Evolutionary conservation across 2,329 filamentous ascomycete genomes (phyloP), one percentile per base, ranked within the genome.

Genomic region (Sclerotinia nivalis): DNA sequence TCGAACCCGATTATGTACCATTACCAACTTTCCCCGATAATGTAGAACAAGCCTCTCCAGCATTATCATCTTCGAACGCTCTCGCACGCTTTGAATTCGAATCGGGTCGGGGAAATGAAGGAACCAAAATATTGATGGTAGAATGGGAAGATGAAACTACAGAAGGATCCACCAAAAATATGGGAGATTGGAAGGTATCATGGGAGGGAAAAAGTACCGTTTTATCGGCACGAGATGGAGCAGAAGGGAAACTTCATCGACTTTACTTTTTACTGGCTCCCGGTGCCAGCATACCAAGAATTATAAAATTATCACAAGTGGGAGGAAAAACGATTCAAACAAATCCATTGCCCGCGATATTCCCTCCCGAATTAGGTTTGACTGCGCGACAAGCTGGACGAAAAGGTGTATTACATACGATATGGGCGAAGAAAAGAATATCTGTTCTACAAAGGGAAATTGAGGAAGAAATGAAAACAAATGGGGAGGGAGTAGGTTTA

Each of bases 101-200:
- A 80, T 84, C 87, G 0, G 90, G 89, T 49, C 87, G 87, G 78
- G 91, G 88, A 64, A 92, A 93, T 76, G 91, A 94, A 73, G 93
- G 93, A 54, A 96, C 93, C 72, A 97, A 97, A 83, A 90, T 97
- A 73, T 83, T 97, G 75, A 96, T 97, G 93, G 90, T 97, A 52
- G 93, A 97, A 80, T 97, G 93, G 93, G 89, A 92, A 78, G 87
- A 90, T 79, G 73, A 74, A 37, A 74, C 73, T 66, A 88, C 92
- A 77, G 87, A 90, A 78, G 62, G 54, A 47, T 37, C 49, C 3
- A 77, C 76, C 0, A 86, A 84, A 2, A 85, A 85, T 52, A 69
- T 71, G 60, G 75, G 73, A 10, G 72, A 76, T 56, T 97, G 93
- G 93, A 87, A 91, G 70, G 89, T 97, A 28, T 90, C 88, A 2